A percentile compares a stretch with the other conserved stretches of the same genome.
These are phyloP conservation scores for Cordia subcordata DNA, from an alignment of 257 asterid species.

Conservation along the genomic window DNA sequence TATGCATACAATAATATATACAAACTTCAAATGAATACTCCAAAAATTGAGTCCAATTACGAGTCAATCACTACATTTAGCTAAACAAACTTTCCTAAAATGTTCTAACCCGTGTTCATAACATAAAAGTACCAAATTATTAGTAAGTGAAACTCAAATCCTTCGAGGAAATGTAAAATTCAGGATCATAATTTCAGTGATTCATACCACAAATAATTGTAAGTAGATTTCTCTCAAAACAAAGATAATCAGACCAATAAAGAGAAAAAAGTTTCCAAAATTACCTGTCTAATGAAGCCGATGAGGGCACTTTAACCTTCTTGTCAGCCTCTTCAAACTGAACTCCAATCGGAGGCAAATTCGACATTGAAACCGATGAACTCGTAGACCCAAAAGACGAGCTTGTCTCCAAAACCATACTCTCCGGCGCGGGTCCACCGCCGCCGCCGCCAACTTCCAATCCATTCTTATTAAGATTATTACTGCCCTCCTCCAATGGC, in stretches of 20 bases:
- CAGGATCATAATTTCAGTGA: background rate
- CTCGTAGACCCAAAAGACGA: slow-evolving; percentile 2
- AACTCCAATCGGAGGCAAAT: slow-evolving; percentile 1
- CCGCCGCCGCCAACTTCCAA: background rate
- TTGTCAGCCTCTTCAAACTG: slow-evolving; percentile 20
- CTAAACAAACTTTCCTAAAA: too few species aligned
- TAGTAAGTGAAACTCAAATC: background rate
- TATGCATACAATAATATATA: too few species aligned
- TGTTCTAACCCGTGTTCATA: too few species aligned
- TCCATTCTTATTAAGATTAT: background rate
- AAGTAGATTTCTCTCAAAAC: too few species aligned
- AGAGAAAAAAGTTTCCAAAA: background rate
- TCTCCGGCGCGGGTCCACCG: background rate
- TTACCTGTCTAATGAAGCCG: slow-evolving; percentile 75
- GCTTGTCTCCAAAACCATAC: background rate
- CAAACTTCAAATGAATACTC: too few species aligned
- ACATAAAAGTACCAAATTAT: too few species aligned
- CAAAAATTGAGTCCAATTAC: too few species aligned
- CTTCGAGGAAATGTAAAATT: background rate
- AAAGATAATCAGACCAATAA: background rate
- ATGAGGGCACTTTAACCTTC: slow-evolving; percentile 54
- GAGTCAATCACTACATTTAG: too few species aligned
- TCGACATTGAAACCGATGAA: slow-evolving; percentile 3
- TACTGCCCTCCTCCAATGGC: background rate
- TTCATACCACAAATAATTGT: too few species aligned